Base-by-base conservation (phyloP, 2,329 filamentous ascomycete genomes). In the Calonectria hongkongensis region DNA sequence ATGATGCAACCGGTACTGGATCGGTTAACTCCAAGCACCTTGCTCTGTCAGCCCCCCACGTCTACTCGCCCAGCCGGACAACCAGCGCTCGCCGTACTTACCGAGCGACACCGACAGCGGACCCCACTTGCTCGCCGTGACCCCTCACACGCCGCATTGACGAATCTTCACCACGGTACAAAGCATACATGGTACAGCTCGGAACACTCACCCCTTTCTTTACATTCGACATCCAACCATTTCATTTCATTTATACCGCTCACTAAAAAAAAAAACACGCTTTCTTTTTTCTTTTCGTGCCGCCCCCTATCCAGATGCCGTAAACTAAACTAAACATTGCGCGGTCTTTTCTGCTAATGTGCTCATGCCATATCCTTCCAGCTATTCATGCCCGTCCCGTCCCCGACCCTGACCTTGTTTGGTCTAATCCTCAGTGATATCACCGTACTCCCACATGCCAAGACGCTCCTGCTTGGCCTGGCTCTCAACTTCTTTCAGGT, bases 391-490 rank as follows among this genome's bases (percentile, higher is more conserved):
- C 70, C 67, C 69, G 47, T 60, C 60, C 51, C 21, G 21, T 21
- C 21, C 43, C 56, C 21, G 30, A 39, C 50, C 36, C 27, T 45
- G 47, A 58, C 36, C 25, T 16, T 43, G n/a, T 65, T 83, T 92
- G 95, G 81, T 98, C 95, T 92, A 95, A 81, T 98, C 95, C 87
- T 98, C 96, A 16, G 95, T 98, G 81, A 98, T 89, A 84, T 98
- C 97, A 78, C 97, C 97, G 85, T 98, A 99, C 89, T 99, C 97
- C 96, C 96, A 99, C 90, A 98, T 97, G 51, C 97, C 97, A 77
- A 92, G 88, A 74, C 95, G 91, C 70, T 92, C 92, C 68, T 90
- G 88, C 90, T 97, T 98, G 5, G 96, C 96, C 83, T 93, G 89
- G 43, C 89, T 88, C 87, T 98, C 93, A 65, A 93, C 90, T 83